phyloP scores from a whole-genome alignment of 23 red algal genomes.

The Gracilaria domingensis region DNA sequence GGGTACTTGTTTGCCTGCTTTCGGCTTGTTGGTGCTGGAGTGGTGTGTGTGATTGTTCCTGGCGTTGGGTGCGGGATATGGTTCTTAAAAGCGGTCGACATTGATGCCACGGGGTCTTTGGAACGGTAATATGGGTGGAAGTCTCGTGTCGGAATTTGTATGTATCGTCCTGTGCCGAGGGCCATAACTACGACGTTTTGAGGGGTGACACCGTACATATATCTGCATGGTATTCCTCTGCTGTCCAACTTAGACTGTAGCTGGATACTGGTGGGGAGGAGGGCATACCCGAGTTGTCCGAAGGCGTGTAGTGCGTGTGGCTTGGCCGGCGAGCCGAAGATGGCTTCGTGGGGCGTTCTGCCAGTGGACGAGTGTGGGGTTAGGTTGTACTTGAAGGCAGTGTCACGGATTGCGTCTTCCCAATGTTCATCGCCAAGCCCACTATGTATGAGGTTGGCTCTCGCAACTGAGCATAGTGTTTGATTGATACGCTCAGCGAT shows the following conservation, averaged over 20 bases:
- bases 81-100: neutral
- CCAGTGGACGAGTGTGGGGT: neutral
- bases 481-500: no score
- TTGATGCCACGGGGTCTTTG: neutral
- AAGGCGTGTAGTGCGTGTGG: neutral
- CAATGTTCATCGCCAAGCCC: no score
- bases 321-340: neutral
- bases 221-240: neutral
- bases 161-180: conserved; percentile 3
- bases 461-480: no score
- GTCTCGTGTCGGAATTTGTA: neutral
- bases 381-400: no score
- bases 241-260: neutral
- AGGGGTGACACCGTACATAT: neutral
- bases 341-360: neutral
- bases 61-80: neutral
- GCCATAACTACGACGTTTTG: neutral
- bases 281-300: conserved; percentile 15
- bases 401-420: no score
- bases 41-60: neutral
- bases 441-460: no score
- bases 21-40: neutral
- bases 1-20: conserved; percentile 3
- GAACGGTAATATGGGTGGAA: neutral
- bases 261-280: neutral